These are phyloP conservation scores for Gilbertella persicaria DNA, from an alignment of 371 early-diverging fungal genomes.

Conservation along the genomic window DNA sequence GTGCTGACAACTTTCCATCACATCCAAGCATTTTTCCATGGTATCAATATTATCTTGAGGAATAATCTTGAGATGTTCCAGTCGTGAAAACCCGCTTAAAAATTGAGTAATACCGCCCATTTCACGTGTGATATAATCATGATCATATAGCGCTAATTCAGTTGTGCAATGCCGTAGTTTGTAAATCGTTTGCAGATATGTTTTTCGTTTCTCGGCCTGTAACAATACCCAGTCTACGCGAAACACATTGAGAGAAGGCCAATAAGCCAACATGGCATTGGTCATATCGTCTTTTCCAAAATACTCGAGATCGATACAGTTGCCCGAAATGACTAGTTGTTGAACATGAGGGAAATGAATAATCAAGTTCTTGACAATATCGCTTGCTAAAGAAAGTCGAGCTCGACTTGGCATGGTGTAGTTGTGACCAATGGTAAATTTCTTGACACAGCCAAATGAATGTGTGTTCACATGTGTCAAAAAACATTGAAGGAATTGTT, in stretches of 20 bases:
- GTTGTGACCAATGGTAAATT: conserved; percentile 2
- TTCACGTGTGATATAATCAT: conserved; percentile 5
- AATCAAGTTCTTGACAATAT: conserved; percentile 1
- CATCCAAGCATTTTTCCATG: conserved; percentile 1
- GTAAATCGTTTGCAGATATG: conserved; percentile 10
- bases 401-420: conserved; percentile 13
- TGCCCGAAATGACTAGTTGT: conserved; percentile 4
- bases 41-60: conserved; percentile 1
- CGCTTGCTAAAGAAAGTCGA: not conserved
- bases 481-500: conserved; percentile 8
- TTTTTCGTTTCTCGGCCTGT: conserved; percentile 2
- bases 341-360: conserved; percentile 3
- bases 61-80: conserved; percentile 10
- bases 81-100: conserved; percentile 1
- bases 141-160: conserved; percentile 2
- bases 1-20: not conserved
- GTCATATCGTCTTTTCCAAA: not conserved
- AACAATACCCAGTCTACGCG: conserved; percentile 4
- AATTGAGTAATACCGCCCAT: not conserved
- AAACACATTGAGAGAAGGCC: conserved; percentile 1
- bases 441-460: not conserved
- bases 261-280: not conserved
- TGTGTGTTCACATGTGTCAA: not conserved
- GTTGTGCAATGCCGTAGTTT: not conserved
- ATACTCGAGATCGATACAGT: conserved; percentile 9